Conservation (phyloP, 1,139 yeast genomes). For the Trichomonascaceae sp. region DNA sequence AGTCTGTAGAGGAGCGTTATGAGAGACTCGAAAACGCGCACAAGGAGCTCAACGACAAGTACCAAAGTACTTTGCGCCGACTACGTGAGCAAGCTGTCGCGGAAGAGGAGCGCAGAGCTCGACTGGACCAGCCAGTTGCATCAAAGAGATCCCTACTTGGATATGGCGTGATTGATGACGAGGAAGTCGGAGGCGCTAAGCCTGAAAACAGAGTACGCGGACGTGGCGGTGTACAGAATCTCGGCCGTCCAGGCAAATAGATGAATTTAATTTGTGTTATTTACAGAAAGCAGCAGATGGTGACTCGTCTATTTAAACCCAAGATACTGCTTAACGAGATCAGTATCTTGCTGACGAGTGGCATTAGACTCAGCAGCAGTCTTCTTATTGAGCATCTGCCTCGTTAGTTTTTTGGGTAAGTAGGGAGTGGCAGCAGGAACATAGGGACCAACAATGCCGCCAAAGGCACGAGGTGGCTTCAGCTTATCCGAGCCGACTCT, state of each 20-base stretch:
- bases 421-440: conserved; percentile 56
- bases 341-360: conserved; percentile 11
- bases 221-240: conserved; percentile 25
- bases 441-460: conserved; percentile 64
- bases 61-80: conserved; percentile 10
- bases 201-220: conserved; percentile 18
- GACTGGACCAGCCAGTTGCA: conserved; percentile 8
- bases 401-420: conserved; percentile 37
- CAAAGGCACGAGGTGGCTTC: conserved; percentile 62
- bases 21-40: conserved; percentile 13
- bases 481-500: conserved; percentile 54
- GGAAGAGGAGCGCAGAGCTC: conserved; percentile 8
- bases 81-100: conserved; percentile 9
- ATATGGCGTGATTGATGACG: conserved; percentile 9
- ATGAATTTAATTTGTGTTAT: too few relatives aligned
- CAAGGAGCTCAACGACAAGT: conserved; percentile 14
- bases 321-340: conserved; percentile 14
- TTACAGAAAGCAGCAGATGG: too few relatives aligned
- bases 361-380: conserved; percentile 10
- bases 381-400: conserved; percentile 14
- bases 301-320: conserved; percentile 11
- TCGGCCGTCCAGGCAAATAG: too few relatives aligned
- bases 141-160: conserved; percentile 11
- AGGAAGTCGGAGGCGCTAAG: conserved; percentile 2
- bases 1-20: conserved; percentile 10